Percentiles rank a stretch among this genome's conserved stretches.
Evolutionary conservation across 345 rosid species (phyloP).

Genomic region (Salix viminalis): DNA sequence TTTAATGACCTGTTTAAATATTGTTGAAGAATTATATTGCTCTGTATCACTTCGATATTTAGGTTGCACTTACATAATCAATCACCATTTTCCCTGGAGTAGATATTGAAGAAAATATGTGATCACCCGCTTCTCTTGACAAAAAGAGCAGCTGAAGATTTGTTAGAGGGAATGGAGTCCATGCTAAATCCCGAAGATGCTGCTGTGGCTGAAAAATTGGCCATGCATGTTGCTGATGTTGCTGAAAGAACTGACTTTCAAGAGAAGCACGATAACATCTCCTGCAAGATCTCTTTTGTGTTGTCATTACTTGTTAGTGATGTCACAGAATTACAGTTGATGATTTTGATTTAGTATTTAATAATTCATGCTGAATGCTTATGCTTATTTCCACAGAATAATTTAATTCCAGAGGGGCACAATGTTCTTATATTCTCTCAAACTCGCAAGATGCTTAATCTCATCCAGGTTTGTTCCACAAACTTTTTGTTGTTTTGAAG

Average conservation of each 20-base stretch:
- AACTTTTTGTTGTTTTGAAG: background rate
- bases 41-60: background rate
- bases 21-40: background rate
- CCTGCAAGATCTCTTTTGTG: slow-evolving; percentile 91
- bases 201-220: slow-evolving; percentile 79
- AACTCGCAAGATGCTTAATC: slow-evolving; percentile 95
- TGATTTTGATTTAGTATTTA: slow-evolving; percentile 3
- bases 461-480: slow-evolving; percentile 66
- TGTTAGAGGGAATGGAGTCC: slow-evolving; percentile 89
- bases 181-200: slow-evolving; percentile 66
- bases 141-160: slow-evolving; percentile 83
- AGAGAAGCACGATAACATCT: slow-evolving; percentile 68
- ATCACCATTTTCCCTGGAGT: slow-evolving; percentile 27
- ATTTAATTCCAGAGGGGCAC: slow-evolving; percentile 87
- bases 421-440: slow-evolving; percentile 91
- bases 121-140: slow-evolving; percentile 76
- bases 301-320: slow-evolving; percentile 70
- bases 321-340: slow-evolving; percentile 6
- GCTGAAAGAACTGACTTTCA: slow-evolving; percentile 69
- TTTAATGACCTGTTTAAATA: background rate
- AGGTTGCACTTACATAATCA: background rate
- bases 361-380: slow-evolving; percentile 14
- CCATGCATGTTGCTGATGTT: slow-evolving; percentile 79
- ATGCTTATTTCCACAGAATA: slow-evolving; percentile 43
- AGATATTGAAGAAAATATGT: slow-evolving; percentile 95